Conservation (phyloP, 2,329 filamentous ascomycete genomes). For the Malbranchea zuffiana region DNA sequence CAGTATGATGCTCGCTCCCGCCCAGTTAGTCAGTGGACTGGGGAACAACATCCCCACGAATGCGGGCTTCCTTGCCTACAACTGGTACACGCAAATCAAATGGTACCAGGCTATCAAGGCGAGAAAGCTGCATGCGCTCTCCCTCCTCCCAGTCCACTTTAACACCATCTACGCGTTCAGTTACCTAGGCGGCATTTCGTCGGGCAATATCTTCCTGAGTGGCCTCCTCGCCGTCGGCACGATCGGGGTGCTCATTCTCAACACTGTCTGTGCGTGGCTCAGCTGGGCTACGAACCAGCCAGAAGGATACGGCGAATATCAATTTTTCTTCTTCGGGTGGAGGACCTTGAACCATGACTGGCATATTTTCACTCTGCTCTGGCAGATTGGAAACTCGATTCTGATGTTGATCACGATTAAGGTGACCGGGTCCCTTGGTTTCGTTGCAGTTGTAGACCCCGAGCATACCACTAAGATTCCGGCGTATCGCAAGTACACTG, state of each 20-base stretch:
- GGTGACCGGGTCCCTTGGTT: neutral
- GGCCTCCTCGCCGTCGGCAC: constrained; percentile 2
- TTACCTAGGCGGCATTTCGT: constrained; percentile 5
- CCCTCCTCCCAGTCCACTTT: constrained; percentile 8
- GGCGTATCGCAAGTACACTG: constrained; percentile 3
- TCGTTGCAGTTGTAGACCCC: neutral
- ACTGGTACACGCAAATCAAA: constrained; percentile 8
- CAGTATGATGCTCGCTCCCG: constrained; percentile 6
- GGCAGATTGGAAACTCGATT: constrained; percentile 6
- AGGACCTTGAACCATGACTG: constrained; percentile 5
- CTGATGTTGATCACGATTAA: constrained; percentile 1
- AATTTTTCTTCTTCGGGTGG: constrained; percentile 10
- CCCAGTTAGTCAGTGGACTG: constrained; percentile 6
- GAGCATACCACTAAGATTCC: neutral
- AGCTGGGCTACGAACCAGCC: constrained; percentile 5
- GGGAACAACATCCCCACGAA: constrained; percentile 6
- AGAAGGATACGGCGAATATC: constrained; percentile 7
- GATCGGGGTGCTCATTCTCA: constrained; percentile 5
- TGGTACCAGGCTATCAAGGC: constrained; percentile 5
- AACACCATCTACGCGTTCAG: constrained; percentile 5
- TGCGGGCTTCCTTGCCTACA: constrained; percentile 8
- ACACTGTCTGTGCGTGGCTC: constrained; percentile 5
- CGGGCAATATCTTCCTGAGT: constrained; percentile 2
- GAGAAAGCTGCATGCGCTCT: constrained; percentile 7
- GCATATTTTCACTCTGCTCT: constrained; percentile 7